Percentiles rank a stretch among this genome's conserved stretches.
Conservation (phyloP, 257 asterid genomes). For the Nicotiana obtusifolia region DNA sequence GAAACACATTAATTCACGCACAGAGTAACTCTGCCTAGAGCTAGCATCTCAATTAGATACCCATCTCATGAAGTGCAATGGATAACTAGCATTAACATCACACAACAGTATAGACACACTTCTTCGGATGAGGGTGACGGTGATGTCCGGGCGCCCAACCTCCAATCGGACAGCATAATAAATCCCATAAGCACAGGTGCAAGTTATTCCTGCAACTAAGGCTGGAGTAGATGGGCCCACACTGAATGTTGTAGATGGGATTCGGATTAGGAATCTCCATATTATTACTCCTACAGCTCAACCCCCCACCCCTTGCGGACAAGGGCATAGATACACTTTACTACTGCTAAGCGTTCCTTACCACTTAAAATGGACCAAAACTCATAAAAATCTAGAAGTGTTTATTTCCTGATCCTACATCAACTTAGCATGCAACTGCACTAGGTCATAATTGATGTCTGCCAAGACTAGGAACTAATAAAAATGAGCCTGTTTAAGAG, state of each 20-base stretch:
- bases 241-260: not conserved
- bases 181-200: not conserved
- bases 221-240: not conserved
- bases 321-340: not conserved
- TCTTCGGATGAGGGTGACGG: not conserved
- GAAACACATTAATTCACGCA: not conserved
- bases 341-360: not conserved
- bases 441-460: not conserved
- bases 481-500: not conserved
- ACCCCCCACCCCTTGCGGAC: not conserved
- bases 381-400: not conserved
- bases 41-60: not conserved
- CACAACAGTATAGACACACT: not conserved
- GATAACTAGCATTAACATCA: not conserved
- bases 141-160: not conserved
- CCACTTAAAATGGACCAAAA: not conserved
- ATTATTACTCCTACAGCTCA: not conserved
- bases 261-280: not conserved
- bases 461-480: not conserved
- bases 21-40: not conserved
- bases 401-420: not conserved
- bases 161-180: not conserved
- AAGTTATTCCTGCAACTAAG: not conserved
- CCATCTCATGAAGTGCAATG: not conserved
- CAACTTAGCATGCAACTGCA: not conserved